These are phyloP conservation scores for Amaranthus cruentus DNA, from an alignment of 148 eudicot species.

Conservation along the genomic window DNA sequence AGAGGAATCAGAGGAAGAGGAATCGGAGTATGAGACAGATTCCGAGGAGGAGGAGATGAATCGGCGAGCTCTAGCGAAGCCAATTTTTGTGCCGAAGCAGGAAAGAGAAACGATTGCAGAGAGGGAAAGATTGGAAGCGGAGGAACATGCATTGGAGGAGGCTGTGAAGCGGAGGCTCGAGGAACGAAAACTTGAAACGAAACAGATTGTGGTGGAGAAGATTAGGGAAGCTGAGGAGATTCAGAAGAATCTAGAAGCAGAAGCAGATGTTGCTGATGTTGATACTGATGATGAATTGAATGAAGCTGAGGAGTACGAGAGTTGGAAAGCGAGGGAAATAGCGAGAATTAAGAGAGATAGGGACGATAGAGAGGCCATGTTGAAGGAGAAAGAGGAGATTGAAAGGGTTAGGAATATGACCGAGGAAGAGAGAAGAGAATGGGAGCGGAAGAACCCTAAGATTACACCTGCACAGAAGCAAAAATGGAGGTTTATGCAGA, in stretches of 20 bases:
- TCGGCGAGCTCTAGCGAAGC: constrained; percentile 51
- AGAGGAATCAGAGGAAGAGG: constrained; percentile 37
- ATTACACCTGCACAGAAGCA: constrained; percentile 41
- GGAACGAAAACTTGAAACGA: constrained; percentile 57
- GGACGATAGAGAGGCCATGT: constrained; percentile 70
- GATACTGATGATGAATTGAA: constrained; percentile 91
- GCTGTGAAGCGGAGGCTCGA: constrained; percentile 42
- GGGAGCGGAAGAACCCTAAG: constrained; percentile 86
- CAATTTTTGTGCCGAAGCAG: constrained; percentile 66
- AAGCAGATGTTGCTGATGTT: constrained; percentile 63
- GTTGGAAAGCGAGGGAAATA: constrained; percentile 85
- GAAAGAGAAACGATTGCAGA: constrained; percentile 72
- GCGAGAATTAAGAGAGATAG: constrained; percentile 91
- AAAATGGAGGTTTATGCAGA: constrained; percentile 97
- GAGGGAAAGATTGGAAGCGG: constrained; percentile 56
- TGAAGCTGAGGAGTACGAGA: constrained; percentile 90
- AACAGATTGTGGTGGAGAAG: constrained; percentile 61
- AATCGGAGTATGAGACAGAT: constrained; percentile 68
- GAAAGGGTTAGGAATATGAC: constrained; percentile 94
- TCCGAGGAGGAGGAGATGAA: constrained; percentile 48
- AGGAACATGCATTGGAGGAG: constrained; percentile 56
- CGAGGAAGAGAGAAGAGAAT: constrained; percentile 89
- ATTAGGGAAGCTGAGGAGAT: constrained; percentile 48
- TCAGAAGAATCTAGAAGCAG: constrained; percentile 48
- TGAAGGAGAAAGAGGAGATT: constrained; percentile 91